Percentiles rank a stretch among this genome's conserved stretches.
Evolutionary conservation across 2,329 filamentous ascomycete species (phyloP).

Genomic region (Exophiala sideris): DNA sequence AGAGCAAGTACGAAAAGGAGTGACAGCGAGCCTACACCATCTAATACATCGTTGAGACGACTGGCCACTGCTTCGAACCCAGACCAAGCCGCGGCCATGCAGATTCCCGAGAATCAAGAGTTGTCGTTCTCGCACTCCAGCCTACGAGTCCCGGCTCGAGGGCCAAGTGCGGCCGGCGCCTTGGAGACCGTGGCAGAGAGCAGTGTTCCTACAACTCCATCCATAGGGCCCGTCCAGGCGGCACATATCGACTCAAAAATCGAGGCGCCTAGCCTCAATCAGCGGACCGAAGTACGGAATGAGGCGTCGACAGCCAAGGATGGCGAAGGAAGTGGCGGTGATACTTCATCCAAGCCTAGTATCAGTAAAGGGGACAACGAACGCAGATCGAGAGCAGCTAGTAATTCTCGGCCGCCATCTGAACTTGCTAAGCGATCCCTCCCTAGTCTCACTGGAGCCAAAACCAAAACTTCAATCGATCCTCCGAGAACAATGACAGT

Average conservation of each 20-base stretch:
- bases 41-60: slow-evolving; percentile 53
- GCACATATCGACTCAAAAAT: slow-evolving; percentile 38
- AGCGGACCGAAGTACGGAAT: slow-evolving; percentile 34
- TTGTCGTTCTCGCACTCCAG: slow-evolving; percentile 38
- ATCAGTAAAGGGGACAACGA: slow-evolving; percentile 38
- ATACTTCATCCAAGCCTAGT: slow-evolving; percentile 43
- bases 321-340: slow-evolving; percentile 37
- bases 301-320: slow-evolving; percentile 48
- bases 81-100: slow-evolving; percentile 19
- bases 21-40: slow-evolving; percentile 43
- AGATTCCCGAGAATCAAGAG: slow-evolving; percentile 24
- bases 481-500: slow-evolving; percentile 90
- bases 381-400: slow-evolving; percentile 33
- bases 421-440: slow-evolving; percentile 65
- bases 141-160: slow-evolving; percentile 58
- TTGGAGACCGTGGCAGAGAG: slow-evolving; percentile 91
- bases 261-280: slow-evolving; percentile 42
- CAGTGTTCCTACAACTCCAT: slow-evolving; percentile 71
- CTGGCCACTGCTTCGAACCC: slow-evolving; percentile 22
- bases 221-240: slow-evolving; percentile 37
- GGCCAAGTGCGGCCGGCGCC: slow-evolving; percentile 58
- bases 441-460: slow-evolving; percentile 60
- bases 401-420: slow-evolving; percentile 46
- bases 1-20: slow-evolving; percentile 40
- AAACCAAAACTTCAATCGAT: slow-evolving; percentile 69